phyloP scores from a whole-genome alignment of 2,329 filamentous ascomycete species.

The Neurospora sp. region DNA sequence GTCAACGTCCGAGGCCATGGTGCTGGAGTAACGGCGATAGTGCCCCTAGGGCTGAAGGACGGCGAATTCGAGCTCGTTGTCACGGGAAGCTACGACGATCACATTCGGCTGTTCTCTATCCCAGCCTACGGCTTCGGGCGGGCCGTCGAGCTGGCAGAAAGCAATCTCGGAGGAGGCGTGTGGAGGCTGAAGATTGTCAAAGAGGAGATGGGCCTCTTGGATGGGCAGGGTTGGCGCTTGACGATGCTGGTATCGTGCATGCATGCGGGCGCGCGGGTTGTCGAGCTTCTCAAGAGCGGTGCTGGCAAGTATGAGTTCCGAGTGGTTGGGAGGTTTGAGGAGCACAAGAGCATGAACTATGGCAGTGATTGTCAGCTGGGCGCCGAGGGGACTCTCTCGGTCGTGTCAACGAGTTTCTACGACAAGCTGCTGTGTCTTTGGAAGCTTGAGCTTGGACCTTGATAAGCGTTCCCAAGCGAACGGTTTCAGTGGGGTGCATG shows the following conservation, averaged over 20 bases:
- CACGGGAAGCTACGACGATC: constrained; percentile 89
- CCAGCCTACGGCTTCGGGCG: constrained; percentile 31
- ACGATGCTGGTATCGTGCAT: constrained; percentile 81
- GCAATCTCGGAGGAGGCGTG: constrained; percentile 68
- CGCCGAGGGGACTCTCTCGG: constrained; percentile 26
- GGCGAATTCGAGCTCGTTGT: constrained; percentile 48
- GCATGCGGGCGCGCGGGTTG: constrained; percentile 73
- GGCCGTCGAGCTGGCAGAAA: constrained; percentile 48
- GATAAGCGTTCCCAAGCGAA: neutral
- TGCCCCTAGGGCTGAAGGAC: constrained; percentile 50
- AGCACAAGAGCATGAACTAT: constrained; percentile 94
- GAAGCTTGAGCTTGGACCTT: constrained; percentile 25
- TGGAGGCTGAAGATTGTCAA: constrained; percentile 68
- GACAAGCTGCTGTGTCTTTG: constrained; percentile 63
- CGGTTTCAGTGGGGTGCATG: neutral
- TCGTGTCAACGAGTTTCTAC: constrained; percentile 70
- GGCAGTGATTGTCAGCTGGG: constrained; percentile 59
- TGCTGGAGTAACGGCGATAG: constrained; percentile 82
- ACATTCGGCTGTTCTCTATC: constrained; percentile 57
- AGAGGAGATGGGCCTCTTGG: constrained; percentile 14
- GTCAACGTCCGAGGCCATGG: constrained; percentile 38
- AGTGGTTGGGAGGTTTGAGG: constrained; percentile 63
- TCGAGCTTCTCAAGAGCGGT: constrained; percentile 33
- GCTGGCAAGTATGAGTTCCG: constrained; percentile 47
- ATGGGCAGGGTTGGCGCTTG: constrained; percentile 16